Base-by-base conservation (phyloP, 768 basidiomycete species). In the Hygrocybe punicea region DNA sequence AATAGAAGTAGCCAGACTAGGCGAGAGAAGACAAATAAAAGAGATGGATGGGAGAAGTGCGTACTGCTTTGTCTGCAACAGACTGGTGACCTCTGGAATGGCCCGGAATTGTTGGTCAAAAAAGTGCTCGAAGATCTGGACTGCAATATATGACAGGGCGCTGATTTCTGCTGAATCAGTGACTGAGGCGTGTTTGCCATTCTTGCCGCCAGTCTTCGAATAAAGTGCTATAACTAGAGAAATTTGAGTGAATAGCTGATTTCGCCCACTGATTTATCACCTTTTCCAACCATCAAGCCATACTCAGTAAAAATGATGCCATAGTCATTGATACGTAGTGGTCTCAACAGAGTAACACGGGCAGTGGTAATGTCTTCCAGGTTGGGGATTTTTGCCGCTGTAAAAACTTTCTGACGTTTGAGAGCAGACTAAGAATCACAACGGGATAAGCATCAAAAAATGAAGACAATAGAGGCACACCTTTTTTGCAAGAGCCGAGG, bases 111-210 rank as follows among this genome's bases (percentile, higher is more conserved):
- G 61, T 7, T 54, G 25, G 29, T 53, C 53, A 37, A 55, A 50
- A 8, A 49, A 45, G 5, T 63, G 56, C 36, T 65, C 55, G 33
- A 58, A 29, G 29, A 29, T 29, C 29, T 29, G 29, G 29, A 29
- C 29, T 29, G 29, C 29, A 29, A 29, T 29, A 66, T 65, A 62
- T 11, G 65, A 65, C 1, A 65, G n/a, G 7, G 58, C 56, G 1
- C 61, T 36, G n/a, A 69, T 60, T n/a, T 37, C 63, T 11, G 45
- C 23, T 5, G 56, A 39, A 9, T 60, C 56, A 9, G 58, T 45
- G 5, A 66, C 57, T 3, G 58, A 57, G 16, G 57, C 45, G 33
- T 68, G 67, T 33, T 61, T 58, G 6, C 60, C 66, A 42, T 60
- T 54, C 42, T 63, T 64, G 13, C 67, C 67, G 6, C 62, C 58